phyloP scores from a whole-genome alignment of 768 basidiomycete genomes.

The Tubosaeta sp. region DNA sequence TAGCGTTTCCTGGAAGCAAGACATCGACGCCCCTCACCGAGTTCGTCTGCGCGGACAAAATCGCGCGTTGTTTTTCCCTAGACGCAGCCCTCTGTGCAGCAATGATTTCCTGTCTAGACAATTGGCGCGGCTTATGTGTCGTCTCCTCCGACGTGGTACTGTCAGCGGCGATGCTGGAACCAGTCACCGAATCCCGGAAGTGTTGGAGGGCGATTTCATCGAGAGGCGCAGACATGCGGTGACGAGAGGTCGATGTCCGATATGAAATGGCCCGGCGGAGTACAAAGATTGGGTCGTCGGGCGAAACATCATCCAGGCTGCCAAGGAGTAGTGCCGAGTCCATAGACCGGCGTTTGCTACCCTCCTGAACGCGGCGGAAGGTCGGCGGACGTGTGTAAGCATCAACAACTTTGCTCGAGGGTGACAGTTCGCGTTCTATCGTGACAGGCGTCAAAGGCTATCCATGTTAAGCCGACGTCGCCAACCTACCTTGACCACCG shows the following conservation, averaged over 20 bases:
- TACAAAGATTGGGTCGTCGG: constrained; percentile 86
- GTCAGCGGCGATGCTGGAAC: constrained; percentile 57
- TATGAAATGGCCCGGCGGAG: constrained; percentile 80
- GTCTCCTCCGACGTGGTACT: constrained; percentile 30
- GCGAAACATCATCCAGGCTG: constrained; percentile 64
- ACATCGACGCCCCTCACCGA: constrained; percentile 86
- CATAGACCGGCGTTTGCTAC: constrained; percentile 76
- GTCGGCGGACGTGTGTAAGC: constrained; percentile 73
- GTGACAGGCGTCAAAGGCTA: constrained; percentile 8
- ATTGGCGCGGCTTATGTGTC: constrained; percentile 31
- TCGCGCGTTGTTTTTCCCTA: constrained; percentile 79
- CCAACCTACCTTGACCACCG: constrained; percentile 58
- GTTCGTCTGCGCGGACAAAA: constrained; percentile 83
- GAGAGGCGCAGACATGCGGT: constrained; percentile 69
- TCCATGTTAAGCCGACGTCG: neutral
- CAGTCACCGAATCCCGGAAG: constrained; percentile 56
- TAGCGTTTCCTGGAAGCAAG: constrained; percentile 75
- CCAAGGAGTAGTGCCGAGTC: constrained; percentile 76
- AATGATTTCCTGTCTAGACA: constrained; percentile 84
- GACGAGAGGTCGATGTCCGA: constrained; percentile 63
- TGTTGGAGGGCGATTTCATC: constrained; percentile 81
- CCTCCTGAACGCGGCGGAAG: constrained; percentile 55
- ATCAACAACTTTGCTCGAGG: constrained; percentile 82
- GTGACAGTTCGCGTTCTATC: constrained; percentile 71
- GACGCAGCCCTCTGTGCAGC: constrained; percentile 86